A percentile compares a stretch with the other conserved stretches of the same genome.
Evolutionary conservation across 2,329 filamentous ascomycete species (phyloP).

Genomic region (Coniochaeta prunicola): DNA sequence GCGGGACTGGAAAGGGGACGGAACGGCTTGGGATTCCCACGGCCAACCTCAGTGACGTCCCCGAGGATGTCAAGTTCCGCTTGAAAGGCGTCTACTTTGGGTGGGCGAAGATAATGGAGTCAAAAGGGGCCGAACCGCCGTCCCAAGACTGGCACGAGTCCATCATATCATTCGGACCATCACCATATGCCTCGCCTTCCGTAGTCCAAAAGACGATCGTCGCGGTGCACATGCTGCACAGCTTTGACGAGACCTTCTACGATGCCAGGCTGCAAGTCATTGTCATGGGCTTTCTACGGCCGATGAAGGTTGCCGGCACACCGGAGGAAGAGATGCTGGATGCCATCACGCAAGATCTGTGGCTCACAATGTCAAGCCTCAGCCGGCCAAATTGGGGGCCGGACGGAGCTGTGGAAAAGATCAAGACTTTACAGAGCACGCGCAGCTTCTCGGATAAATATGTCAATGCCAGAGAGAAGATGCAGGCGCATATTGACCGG

Average conservation of each 20-base stretch:
- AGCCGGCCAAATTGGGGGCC: conserved; percentile 37
- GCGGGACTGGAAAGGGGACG: conserved; percentile 32
- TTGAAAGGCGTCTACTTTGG: conserved; percentile 58
- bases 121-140: conserved; percentile 23
- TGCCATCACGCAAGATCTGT: conserved; percentile 30
- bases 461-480: conserved; percentile 36
- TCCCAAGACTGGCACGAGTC: conserved; percentile 49
- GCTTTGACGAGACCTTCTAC: conserved; percentile 36
- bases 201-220: conserved; percentile 44
- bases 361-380: conserved; percentile 37
- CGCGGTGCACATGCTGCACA: conserved; percentile 45
- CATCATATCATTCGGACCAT: conserved; percentile 49
- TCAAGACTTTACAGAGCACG: conserved; percentile 27
- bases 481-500: conserved; percentile 48
- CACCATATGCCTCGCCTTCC: conserved; percentile 34
- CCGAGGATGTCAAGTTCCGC: conserved; percentile 43
- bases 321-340: conserved; percentile 17
- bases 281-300: conserved; percentile 53
- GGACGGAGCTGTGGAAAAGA: conserved; percentile 27
- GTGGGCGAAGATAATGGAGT: conserved; percentile 44
- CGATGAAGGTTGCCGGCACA: conserved; percentile 15
- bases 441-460: conserved; percentile 34
- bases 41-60: conserved; percentile 44
- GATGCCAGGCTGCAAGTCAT: conserved; percentile 41
- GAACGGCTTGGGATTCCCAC: conserved; percentile 41